These are phyloP conservation scores for Aspergillus pseudonomiae DNA, from an alignment of 2,329 filamentous ascomycete genomes.

Conservation along the genomic window DNA sequence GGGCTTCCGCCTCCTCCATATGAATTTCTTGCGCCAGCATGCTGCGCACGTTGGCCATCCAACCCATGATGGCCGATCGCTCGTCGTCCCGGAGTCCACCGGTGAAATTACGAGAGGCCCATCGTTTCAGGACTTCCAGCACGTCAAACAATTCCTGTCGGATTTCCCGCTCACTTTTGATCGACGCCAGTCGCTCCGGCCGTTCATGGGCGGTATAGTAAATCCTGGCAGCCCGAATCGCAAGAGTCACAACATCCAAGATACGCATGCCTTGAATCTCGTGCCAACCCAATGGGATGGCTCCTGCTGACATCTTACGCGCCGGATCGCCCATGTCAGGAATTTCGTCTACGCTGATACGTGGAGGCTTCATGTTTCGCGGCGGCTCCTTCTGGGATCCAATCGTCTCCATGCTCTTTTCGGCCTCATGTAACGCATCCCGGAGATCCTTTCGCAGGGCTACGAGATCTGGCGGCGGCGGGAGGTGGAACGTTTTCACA, in stretches of 20 bases:
- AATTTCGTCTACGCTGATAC: conserved; percentile 35
- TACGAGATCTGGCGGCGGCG: conserved; percentile 79
- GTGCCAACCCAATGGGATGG: conserved; percentile 67
- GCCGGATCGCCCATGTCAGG: conserved; percentile 47
- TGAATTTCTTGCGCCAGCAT: conserved; percentile 78
- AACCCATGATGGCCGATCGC: conserved; percentile 71
- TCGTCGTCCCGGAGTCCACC: conserved; percentile 81
- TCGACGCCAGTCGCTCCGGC: conserved; percentile 79
- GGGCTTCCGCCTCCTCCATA: conserved; percentile 72
- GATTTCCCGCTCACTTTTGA: conserved; percentile 84
- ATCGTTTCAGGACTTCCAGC: conserved; percentile 87
- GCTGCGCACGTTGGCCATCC: conserved; percentile 76
- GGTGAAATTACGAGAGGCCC: conserved; percentile 84
- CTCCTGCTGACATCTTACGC: conserved; percentile 21
- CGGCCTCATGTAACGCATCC: conserved; percentile 69
- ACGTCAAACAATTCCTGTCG: conserved; percentile 81
- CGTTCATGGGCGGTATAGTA: conserved; percentile 95
- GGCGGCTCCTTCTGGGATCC: conserved; percentile 35
- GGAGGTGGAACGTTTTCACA: conserved; percentile 76
- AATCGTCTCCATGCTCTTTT: conserved; percentile 62
- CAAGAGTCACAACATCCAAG: conserved; percentile 87
- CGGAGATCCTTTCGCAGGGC: conserved; percentile 74
- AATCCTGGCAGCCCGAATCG: conserved; percentile 92
- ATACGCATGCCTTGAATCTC: conserved; percentile 91
- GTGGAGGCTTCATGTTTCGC: conserved; percentile 30